phyloP scores from a whole-genome alignment of 441 rosid species.

The Kokia cookei region DNA sequence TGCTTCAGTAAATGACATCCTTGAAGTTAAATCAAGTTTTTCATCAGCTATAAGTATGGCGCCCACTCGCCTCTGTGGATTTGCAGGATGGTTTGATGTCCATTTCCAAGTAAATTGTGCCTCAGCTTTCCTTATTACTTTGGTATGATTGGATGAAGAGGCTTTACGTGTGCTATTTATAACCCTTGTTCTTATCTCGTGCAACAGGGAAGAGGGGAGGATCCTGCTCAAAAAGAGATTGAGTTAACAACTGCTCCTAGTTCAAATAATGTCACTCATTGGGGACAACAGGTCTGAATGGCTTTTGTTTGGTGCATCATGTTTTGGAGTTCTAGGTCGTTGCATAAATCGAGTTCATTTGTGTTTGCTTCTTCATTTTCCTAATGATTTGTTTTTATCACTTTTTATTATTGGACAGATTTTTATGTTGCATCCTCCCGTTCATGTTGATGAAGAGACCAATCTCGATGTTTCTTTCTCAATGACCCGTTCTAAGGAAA shows the following conservation, averaged over 20 bases:
- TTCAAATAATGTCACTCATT: constrained; percentile 67
- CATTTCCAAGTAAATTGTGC: constrained; percentile 71
- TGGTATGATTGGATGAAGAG: not conserved
- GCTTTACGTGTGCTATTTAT: constrained; percentile 4
- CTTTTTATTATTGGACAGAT: constrained; percentile 42
- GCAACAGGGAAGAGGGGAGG: constrained; percentile 67
- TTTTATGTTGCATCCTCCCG: constrained; percentile 62
- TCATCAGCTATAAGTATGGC: constrained; percentile 38
- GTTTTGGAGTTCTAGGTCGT: not conserved
- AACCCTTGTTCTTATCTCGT: constrained; percentile 13
- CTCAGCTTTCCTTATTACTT: constrained; percentile 3
- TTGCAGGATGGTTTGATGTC: constrained; percentile 98
- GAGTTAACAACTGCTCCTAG: constrained; percentile 95
- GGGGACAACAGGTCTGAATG: constrained; percentile 92
- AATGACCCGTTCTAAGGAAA: constrained; percentile 83
- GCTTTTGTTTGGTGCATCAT: not conserved
- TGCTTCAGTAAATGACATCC: constrained; percentile 65
- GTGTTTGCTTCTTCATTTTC: not conserved
- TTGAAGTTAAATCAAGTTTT: constrained; percentile 56
- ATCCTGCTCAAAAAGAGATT: constrained; percentile 66
- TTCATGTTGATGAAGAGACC: constrained; percentile 52
- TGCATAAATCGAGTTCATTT: too few relatives aligned
- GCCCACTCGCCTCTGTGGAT: constrained; percentile 64
- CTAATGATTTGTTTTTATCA: constrained; percentile 1
- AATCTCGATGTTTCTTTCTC: constrained; percentile 47